Conservation (phyloP, 2,329 filamentous ascomycete genomes). For the Paracorniculantispora psalliotae region DNA sequence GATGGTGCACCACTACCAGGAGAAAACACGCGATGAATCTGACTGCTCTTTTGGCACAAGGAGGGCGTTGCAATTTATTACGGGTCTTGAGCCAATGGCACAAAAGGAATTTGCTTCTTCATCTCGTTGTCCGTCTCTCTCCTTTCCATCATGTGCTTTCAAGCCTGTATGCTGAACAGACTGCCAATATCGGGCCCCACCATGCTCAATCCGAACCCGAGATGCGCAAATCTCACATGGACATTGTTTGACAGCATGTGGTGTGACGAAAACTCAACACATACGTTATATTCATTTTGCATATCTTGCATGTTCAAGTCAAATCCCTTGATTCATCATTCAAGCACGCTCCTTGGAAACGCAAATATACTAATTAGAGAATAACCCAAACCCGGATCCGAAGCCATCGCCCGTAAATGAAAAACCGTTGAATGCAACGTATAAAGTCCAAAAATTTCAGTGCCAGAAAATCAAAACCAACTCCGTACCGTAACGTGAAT, state of each 20-base stretch:
- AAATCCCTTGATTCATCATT: neutral
- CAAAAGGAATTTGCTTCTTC: no score
- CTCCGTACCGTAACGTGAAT: neutral
- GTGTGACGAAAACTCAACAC: no score
- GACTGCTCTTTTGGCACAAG: neutral
- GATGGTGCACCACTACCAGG: neutral
- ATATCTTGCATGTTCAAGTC: neutral
- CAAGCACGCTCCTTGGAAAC: neutral
- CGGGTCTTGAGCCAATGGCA: neutral
- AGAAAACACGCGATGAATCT: slow-evolving; percentile 3
- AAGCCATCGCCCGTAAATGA: neutral
- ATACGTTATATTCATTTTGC: no score
- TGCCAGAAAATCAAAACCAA: neutral
- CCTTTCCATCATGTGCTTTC: no score
- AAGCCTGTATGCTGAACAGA: no score
- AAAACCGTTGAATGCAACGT: neutral
- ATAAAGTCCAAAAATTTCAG: neutral
- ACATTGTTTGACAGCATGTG: no score
- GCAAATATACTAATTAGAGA: neutral
- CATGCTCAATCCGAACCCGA: no score
- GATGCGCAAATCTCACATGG: no score
- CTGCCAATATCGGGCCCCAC: no score
- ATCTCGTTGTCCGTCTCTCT: no score
- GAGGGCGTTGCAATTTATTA: no score
- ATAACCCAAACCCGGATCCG: neutral